These are phyloP conservation scores for Nemania diffusa DNA, from an alignment of 2,329 filamentous ascomycete genomes.

Conservation along the genomic window DNA sequence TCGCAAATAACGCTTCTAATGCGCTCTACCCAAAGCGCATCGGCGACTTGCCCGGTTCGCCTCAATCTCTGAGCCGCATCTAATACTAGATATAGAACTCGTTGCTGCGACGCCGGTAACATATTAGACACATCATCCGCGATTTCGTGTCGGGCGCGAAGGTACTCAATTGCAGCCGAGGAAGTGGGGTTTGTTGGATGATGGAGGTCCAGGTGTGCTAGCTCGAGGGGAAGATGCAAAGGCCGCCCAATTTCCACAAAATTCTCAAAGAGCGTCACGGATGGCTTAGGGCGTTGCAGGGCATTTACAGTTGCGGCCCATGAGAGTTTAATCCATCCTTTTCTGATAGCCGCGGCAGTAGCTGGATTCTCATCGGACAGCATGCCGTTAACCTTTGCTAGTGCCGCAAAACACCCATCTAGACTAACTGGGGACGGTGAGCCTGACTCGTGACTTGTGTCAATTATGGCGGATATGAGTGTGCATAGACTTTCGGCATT, in stretches of 20 bases:
- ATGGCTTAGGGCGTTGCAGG: constrained; percentile 57
- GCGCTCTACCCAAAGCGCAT: constrained; percentile 45
- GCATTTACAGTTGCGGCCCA: constrained; percentile 64
- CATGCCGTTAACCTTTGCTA: constrained; percentile 59
- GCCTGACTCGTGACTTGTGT: constrained; percentile 47
- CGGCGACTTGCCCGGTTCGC: constrained; percentile 39
- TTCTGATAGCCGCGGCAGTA: constrained; percentile 52
- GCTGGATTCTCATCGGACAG: constrained; percentile 51
- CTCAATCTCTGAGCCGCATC: constrained; percentile 44
- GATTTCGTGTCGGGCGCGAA: constrained; percentile 45
- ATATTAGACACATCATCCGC: constrained; percentile 10
- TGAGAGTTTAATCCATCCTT: constrained; percentile 60
- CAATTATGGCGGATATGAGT: constrained; percentile 55
- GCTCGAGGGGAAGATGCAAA: constrained; percentile 56
- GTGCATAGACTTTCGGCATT: constrained; percentile 49
- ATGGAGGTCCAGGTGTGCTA: constrained; percentile 65
- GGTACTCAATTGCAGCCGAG: constrained; percentile 58
- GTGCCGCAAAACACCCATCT: constrained; percentile 60
- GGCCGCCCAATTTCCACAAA: constrained; percentile 61
- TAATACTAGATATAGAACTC: constrained; percentile 39
- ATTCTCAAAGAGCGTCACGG: constrained; percentile 61
- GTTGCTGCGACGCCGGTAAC: constrained; percentile 24
- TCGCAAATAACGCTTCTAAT: constrained; percentile 37
- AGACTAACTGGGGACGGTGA: constrained; percentile 52
- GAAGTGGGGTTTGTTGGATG: constrained; percentile 64